These are phyloP conservation scores for Fusarium begoniae DNA, from an alignment of 2,329 filamentous ascomycete species.

Conservation along the genomic window DNA sequence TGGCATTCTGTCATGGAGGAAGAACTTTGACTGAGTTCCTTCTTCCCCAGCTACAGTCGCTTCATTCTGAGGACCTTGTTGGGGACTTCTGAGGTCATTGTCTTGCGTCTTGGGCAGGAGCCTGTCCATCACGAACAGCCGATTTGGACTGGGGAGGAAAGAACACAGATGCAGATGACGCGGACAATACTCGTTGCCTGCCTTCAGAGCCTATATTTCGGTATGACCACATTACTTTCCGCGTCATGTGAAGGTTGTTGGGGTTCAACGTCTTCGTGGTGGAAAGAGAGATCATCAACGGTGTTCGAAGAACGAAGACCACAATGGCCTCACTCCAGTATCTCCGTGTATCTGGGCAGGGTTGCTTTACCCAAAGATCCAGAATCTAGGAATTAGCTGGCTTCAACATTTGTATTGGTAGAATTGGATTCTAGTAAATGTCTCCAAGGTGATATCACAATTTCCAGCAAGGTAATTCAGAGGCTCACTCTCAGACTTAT, in stretches of 20 bases:
- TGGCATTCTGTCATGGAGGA: not conserved
- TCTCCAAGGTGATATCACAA: too few relatives aligned
- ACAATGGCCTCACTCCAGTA: not conserved
- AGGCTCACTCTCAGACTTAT: not conserved
- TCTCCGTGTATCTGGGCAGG: not conserved
- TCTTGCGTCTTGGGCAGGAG: slow-evolving; percentile 4
- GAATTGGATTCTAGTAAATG: not conserved
- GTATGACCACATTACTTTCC: not conserved
- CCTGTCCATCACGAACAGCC: not conserved
- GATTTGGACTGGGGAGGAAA: not conserved
- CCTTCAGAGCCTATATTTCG: not conserved
- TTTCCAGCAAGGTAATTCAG: not conserved
- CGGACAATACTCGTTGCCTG: not conserved
- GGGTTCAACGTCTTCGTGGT: too few relatives aligned
- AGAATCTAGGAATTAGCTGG: not conserved
- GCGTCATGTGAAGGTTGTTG: not conserved
- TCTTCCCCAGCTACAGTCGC: not conserved
- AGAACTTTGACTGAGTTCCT: not conserved
- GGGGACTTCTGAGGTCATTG: not conserved
- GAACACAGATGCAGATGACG: not conserved
- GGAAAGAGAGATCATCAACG: not conserved
- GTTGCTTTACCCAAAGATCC: not conserved
- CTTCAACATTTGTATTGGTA: not conserved
- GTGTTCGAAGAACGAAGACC: not conserved
- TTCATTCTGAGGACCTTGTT: not conserved